Conservation (phyloP, 2,329 filamentous ascomycete species). For the Pestalotiopsis sp. region DNA sequence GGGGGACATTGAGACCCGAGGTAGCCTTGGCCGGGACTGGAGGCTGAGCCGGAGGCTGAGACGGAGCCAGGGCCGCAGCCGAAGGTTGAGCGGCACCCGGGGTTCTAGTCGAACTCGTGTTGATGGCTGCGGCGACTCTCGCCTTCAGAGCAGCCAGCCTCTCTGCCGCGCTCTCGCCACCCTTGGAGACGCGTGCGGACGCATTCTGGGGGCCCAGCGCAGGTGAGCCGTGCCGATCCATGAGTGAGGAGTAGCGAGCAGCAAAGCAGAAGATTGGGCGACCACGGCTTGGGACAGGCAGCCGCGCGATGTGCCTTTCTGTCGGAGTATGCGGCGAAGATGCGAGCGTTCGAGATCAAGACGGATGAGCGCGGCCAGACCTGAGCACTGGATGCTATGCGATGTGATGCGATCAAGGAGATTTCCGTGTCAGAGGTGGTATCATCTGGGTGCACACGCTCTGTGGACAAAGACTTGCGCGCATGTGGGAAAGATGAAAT, state of each 20-base stretch:
- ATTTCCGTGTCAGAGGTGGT: too few species aligned
- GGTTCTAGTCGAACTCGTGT: conserved; percentile 27
- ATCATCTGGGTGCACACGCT: too few species aligned
- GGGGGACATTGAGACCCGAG: conserved; percentile 65
- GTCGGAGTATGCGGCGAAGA: background rate
- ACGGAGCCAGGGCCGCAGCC: background rate
- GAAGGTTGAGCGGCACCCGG: background rate
- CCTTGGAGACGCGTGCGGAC: conserved; percentile 56
- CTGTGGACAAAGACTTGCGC: too few species aligned
- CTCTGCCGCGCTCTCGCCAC: conserved; percentile 59
- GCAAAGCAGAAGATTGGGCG: background rate
- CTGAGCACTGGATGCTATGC: too few species aligned
- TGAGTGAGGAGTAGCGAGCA: conserved; percentile 24
- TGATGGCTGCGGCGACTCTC: conserved; percentile 73
- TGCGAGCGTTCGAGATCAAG: too few species aligned
- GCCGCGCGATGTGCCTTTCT: background rate
- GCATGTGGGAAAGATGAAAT: background rate
- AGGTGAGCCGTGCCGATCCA: conserved; percentile 56
- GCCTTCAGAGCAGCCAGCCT: conserved; percentile 78
- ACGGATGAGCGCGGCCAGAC: too few species aligned
- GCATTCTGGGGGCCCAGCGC: conserved; percentile 58
- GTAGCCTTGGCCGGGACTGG: conserved; percentile 23
- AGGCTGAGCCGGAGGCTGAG: background rate
- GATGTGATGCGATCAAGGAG: too few species aligned
- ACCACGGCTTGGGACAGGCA: background rate